These are phyloP conservation scores for Naganishia sp. DNA, from an alignment of 1,284 basidiomycete genomes.

Conservation along the genomic window DNA sequence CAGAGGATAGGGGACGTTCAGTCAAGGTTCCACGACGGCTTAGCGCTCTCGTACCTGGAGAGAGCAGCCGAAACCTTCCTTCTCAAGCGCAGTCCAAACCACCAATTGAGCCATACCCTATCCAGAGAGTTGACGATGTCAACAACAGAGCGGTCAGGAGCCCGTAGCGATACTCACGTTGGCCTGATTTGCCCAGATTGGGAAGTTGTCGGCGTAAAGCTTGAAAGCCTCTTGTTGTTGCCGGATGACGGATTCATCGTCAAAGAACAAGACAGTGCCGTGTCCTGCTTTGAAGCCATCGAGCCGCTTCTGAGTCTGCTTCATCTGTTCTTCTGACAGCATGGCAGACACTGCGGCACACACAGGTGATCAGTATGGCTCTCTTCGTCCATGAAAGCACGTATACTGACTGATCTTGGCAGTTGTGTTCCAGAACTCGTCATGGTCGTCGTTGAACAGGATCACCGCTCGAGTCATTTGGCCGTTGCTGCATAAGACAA, in stretches of 20 bases:
- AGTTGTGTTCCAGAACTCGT: slow-evolving; percentile 55
- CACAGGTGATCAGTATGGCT: background rate
- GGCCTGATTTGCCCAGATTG: slow-evolving; percentile 36
- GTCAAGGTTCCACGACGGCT: slow-evolving; percentile 2
- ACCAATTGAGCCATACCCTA: slow-evolving; percentile 49
- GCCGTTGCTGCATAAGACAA: slow-evolving; percentile 48
- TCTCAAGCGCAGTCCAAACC: slow-evolving; percentile 56
- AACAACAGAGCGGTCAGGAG: background rate
- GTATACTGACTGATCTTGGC: slow-evolving; percentile 40
- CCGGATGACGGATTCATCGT: slow-evolving; percentile 42
- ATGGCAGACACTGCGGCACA: slow-evolving; percentile 12
- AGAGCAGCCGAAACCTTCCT: slow-evolving; percentile 56
- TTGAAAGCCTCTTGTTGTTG: slow-evolving; percentile 51
- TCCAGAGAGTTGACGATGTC: background rate
- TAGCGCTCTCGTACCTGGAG: slow-evolving; percentile 47
- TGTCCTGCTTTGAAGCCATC: slow-evolving; percentile 52
- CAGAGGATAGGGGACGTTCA: slow-evolving; percentile 40
- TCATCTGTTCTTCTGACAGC: slow-evolving; percentile 33
- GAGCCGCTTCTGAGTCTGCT: slow-evolving; percentile 40
- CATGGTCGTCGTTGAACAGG: slow-evolving; percentile 54
- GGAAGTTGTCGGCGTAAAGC: slow-evolving; percentile 52
- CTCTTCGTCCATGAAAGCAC: too few relatives aligned
- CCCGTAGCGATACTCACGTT: slow-evolving; percentile 1
- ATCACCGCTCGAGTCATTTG: slow-evolving; percentile 56
- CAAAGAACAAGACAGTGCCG: slow-evolving; percentile 58